A percentile compares a stretch with the other conserved stretches of the same genome.
These are phyloP conservation scores for Cercospora zeina DNA, from an alignment of 2,329 filamentous ascomycete species.

Conservation along the genomic window DNA sequence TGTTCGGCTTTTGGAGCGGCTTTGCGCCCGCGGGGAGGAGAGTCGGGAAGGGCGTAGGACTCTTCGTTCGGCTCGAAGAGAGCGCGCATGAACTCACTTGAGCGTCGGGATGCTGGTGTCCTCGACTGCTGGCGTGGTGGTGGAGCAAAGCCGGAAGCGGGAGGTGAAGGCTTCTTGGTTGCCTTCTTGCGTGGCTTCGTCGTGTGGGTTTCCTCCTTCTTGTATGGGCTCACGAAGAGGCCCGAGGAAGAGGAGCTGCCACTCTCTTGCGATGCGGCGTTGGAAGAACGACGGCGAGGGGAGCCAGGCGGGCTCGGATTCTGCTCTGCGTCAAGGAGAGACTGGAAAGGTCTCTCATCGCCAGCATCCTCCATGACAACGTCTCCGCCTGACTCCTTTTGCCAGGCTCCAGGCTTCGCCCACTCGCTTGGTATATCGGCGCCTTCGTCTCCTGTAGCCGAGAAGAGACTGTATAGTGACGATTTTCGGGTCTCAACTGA, in stretches of 20 bases:
- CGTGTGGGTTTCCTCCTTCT: background rate
- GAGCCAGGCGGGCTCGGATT: background rate
- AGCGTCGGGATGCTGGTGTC: background rate
- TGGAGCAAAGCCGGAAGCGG: background rate
- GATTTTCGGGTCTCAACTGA: background rate
- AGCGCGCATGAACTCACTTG: background rate
- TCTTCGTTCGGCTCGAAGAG: background rate
- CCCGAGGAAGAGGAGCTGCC: background rate
- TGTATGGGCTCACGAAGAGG: slow-evolving; percentile 8
- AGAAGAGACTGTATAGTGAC: background rate
- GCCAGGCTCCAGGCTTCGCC: background rate
- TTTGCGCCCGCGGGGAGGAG: background rate
- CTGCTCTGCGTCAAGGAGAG: background rate
- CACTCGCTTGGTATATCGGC: background rate
- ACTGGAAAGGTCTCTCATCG: background rate
- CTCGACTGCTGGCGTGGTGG: background rate
- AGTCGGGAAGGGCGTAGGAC: background rate
- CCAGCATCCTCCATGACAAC: background rate
- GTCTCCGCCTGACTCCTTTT: background rate
- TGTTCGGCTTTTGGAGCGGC: background rate
- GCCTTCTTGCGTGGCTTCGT: background rate
- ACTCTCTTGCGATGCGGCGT: background rate
- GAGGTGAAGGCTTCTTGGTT: background rate
- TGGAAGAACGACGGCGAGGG: background rate
- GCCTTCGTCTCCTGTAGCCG: background rate